These are phyloP conservation scores for Crataegus laevigata DNA, from an alignment of 306 rosid genomes.

Conservation along the genomic window DNA sequence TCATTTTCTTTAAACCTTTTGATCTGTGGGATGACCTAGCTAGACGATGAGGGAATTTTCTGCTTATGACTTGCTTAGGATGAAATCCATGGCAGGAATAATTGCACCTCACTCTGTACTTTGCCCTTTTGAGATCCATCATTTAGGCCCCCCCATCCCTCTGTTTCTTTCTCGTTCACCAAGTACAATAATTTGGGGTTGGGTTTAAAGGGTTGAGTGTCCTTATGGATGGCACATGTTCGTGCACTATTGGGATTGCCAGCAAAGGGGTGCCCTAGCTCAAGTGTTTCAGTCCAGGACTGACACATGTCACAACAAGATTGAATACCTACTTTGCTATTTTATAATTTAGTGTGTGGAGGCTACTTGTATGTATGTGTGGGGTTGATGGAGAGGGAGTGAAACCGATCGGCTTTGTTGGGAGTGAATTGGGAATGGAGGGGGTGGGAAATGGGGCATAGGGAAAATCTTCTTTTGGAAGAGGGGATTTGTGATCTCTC, in stretches of 20 bases:
- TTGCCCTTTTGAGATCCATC: conserved; percentile 45
- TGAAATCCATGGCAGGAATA: conserved; percentile 64
- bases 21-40: neutral
- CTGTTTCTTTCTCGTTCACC: conserved; percentile 17
- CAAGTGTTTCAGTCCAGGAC: conserved; percentile 18
- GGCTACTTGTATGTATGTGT: conserved; percentile 8
- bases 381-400: neutral
- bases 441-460: neutral
- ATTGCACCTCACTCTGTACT: conserved; percentile 58
- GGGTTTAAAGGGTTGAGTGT: conserved; percentile 30
- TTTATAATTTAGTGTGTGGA: conserved; percentile 23
- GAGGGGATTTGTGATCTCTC: conserved; percentile 39
- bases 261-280: conserved; percentile 15
- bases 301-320: conserved; percentile 28
- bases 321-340: neutral
- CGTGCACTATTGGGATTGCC: conserved; percentile 48
- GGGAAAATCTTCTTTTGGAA: conserved; percentile 34
- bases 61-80: conserved; percentile 17
- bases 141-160: conserved; percentile 38
- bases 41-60: neutral
- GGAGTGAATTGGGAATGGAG: conserved; percentile 14
- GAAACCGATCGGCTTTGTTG: conserved; percentile 7
- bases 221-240: conserved; percentile 41
- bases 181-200: conserved; percentile 40
- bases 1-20: neutral